These are phyloP conservation scores for Polytrichum formosum DNA, from an alignment of 225 moss, liverwort and hornwort genomes.

Conservation along the genomic window DNA sequence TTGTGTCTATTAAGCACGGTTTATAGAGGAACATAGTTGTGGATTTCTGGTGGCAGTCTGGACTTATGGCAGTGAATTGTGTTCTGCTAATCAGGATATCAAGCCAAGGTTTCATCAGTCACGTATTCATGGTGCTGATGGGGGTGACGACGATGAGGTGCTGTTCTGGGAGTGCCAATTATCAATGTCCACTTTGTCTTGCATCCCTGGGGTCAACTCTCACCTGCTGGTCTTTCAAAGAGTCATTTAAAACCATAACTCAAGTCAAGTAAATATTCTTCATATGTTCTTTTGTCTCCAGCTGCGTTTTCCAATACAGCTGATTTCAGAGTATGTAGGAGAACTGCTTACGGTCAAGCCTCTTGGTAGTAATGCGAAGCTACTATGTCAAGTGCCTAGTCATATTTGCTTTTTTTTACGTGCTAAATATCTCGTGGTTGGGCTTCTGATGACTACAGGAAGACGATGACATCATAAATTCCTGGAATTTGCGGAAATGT, in stretches of 20 bases:
- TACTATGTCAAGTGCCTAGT: too few relatives aligned
- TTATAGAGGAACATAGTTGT: neutral
- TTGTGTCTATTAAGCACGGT: too few relatives aligned
- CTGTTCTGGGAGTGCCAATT: conserved; percentile 14
- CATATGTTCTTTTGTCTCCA: too few relatives aligned
- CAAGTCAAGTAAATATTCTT: neutral
- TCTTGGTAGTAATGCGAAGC: too few relatives aligned
- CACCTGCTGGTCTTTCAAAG: conserved; percentile 15
- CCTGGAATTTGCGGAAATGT: conserved; percentile 98
- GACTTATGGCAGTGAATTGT: conserved; percentile 5
- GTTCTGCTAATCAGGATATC: conserved; percentile 58
- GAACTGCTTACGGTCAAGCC: too few relatives aligned
- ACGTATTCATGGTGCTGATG: conserved; percentile 78
- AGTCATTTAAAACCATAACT: neutral
- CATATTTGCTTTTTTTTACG: neutral
- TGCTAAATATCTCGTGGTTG: neutral
- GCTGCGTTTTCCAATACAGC: too few relatives aligned
- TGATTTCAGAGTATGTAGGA: too few relatives aligned
- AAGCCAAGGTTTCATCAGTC: conserved; percentile 96
- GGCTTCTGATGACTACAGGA: conserved; percentile 53
- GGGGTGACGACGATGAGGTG: conserved; percentile 90
- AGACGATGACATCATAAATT: conserved; percentile 94
- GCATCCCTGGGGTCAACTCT: conserved; percentile 13
- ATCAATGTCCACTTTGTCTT: conserved; percentile 11
- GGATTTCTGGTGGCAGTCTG: conserved; percentile 7